These are phyloP conservation scores for Lepraria neglecta DNA, from an alignment of 495 filamentous ascomycete species.

Conservation along the genomic window DNA sequence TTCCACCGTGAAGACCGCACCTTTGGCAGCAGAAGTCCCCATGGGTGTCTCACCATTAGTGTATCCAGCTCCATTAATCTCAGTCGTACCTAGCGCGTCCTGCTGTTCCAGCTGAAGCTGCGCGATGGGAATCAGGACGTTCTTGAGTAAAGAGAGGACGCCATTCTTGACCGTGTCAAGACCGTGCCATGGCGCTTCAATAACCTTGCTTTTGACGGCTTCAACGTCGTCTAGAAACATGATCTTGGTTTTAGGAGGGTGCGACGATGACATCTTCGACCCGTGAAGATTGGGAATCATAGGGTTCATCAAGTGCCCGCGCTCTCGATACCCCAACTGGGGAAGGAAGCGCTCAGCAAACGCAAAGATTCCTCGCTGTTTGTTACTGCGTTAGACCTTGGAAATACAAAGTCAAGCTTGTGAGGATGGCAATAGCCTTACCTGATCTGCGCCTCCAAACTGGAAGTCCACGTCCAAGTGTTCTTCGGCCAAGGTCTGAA, in stretches of 20 bases:
- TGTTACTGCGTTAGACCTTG: too few relatives aligned
- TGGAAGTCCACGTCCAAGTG: conserved; percentile 12
- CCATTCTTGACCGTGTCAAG: background rate
- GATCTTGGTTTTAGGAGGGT: conserved; percentile 2
- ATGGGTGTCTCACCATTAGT: too few relatives aligned
- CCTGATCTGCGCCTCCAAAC: conserved; percentile 19
- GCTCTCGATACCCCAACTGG: conserved; percentile 5
- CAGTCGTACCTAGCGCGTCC: background rate
- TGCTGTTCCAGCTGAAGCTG: background rate
- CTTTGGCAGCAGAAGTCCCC: background rate
- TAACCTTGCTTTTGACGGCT: background rate
- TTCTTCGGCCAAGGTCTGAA: background rate
- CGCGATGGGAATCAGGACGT: background rate
- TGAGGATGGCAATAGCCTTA: too few relatives aligned
- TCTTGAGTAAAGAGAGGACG: background rate
- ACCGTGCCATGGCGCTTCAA: background rate
- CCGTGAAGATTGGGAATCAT: conserved; percentile 8
- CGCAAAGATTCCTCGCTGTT: conserved; percentile 4
- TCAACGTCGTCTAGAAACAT: background rate
- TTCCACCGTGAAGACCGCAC: background rate
- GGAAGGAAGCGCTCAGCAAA: conserved; percentile 6
- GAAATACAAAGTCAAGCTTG: too few relatives aligned
- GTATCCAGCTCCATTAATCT: background rate
- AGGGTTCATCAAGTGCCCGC: conserved; percentile 4
- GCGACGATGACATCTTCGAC: conserved; percentile 10